These are phyloP conservation scores for Kluyveromyces dobzhanskii DNA, from an alignment of 805 yeast species.

Conservation along the genomic window DNA sequence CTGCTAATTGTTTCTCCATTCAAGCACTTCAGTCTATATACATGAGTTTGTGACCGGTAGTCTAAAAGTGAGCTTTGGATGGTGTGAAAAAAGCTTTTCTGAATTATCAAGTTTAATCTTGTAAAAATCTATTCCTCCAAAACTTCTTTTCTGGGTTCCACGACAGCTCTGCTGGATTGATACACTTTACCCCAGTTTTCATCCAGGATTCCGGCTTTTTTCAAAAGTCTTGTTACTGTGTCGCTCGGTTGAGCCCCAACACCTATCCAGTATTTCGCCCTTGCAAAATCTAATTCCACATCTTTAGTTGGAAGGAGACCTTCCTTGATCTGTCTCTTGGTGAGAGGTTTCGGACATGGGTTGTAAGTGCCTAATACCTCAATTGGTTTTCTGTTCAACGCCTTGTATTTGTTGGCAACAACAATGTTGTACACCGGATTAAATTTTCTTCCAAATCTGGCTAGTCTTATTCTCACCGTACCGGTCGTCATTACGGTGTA, in stretches of 20 bases:
- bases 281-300: conserved; percentile 72
- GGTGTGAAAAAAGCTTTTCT: too few relatives aligned
- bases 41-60: too few relatives aligned
- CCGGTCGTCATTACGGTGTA: conserved; percentile 50
- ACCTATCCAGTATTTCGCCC: conserved; percentile 94
- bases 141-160: conserved; percentile 18
- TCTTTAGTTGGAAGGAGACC: conserved; percentile 66
- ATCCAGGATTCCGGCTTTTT: conserved; percentile 57
- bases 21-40: too few relatives aligned
- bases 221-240: conserved; percentile 65
- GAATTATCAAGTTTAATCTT: not conserved
- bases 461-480: conserved; percentile 77
- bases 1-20: too few relatives aligned
- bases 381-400: conserved; percentile 81
- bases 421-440: conserved; percentile 89
- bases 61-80: too few relatives aligned
- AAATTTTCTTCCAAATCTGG: conserved; percentile 85
- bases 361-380: conserved; percentile 94
- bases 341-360: conserved; percentile 67
- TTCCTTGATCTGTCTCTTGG: conserved; percentile 43
- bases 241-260: conserved; percentile 95
- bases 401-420: conserved; percentile 66
- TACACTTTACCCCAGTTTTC: conserved; percentile 21
- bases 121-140: conserved; percentile 8
- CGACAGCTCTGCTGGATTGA: conserved; percentile 13